phyloP scores from a whole-genome alignment of 768 basidiomycete genomes.

The Chlorophyllum brunneum region DNA sequence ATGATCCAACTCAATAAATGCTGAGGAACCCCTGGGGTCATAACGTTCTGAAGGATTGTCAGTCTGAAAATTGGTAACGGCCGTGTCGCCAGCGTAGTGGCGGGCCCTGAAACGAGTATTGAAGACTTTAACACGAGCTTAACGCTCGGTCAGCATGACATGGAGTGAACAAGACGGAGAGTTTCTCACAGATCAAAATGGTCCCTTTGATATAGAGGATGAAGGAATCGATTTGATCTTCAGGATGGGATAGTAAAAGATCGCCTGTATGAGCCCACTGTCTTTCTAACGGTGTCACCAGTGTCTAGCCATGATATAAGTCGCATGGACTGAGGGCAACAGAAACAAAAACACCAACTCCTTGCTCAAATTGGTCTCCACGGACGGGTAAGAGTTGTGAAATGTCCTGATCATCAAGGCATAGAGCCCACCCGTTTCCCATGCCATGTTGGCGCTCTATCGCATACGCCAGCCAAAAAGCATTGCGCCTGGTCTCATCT shows the following conservation, averaged over 20 bases:
- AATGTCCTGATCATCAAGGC: conserved; percentile 71
- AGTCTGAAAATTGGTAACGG: conserved; percentile 36
- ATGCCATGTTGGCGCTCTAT: conserved; percentile 64
- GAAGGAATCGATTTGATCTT: conserved; percentile 65
- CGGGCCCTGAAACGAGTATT: conserved; percentile 62
- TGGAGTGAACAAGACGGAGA: not conserved
- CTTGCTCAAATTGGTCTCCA: conserved; percentile 55
- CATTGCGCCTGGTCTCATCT: conserved; percentile 68
- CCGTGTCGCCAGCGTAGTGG: conserved; percentile 55
- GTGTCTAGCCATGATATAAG: conserved; percentile 28
- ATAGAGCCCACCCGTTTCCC: conserved; percentile 68
- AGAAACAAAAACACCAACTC: conserved; percentile 36
- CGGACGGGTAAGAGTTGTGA: conserved; percentile 67
- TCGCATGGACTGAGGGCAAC: not conserved
- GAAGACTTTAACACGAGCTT: conserved; percentile 56
- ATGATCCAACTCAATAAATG: conserved; percentile 61
- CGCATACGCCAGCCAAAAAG: conserved; percentile 72
- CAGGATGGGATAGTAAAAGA: conserved; percentile 57
- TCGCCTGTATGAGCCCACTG: conserved; percentile 67
- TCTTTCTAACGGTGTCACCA: conserved; percentile 47
- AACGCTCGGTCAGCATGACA: not conserved
- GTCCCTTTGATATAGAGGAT: conserved; percentile 66
- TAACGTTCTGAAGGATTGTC: conserved; percentile 41
- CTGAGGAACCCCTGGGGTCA: conserved; percentile 57
- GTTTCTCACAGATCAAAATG: conserved; percentile 51